These are phyloP conservation scores for Pichia sp. DNA, from an alignment of 1,139 yeast genomes.

Conservation along the genomic window DNA sequence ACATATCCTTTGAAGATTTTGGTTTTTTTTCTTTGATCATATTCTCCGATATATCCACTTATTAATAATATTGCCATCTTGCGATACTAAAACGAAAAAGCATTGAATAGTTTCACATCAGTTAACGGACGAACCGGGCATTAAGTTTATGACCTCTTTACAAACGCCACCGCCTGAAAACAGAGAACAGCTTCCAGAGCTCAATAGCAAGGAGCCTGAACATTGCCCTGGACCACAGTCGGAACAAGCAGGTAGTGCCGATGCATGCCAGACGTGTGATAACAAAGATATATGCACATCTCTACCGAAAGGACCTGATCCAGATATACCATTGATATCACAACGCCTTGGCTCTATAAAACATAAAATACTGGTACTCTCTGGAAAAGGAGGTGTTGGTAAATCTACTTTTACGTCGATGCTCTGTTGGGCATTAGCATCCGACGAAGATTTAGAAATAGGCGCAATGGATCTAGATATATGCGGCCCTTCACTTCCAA, in stretches of 20 bases:
- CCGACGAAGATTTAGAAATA: constrained; percentile 79
- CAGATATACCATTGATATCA: constrained; percentile 79
- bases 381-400: constrained; percentile 99
- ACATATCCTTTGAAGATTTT: no score
- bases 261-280: constrained; percentile 93
- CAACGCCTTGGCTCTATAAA: constrained; percentile 61
- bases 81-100: not conserved
- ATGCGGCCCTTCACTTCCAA: constrained; percentile 95
- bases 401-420: constrained; percentile 92
- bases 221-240: constrained; percentile 99
- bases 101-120: not conserved
- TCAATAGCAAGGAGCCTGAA: constrained; percentile 69
- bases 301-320: constrained; percentile 92
- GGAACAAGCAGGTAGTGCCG: constrained; percentile 87
- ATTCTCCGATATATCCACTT: not conserved
- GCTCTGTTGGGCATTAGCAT: constrained; percentile 94
- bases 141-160: not conserved
- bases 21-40: not conserved
- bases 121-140: not conserved
- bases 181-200: constrained; percentile 7
- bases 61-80: not conserved
- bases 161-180: constrained; percentile 13
- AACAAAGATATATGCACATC: constrained; percentile 87
- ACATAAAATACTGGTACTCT: constrained; percentile 80
- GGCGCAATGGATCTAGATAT: constrained; percentile 98